Evolutionary conservation across 1,284 basidiomycete species (phyloP).

Genomic region (Kwoniella shivajii): DNA sequence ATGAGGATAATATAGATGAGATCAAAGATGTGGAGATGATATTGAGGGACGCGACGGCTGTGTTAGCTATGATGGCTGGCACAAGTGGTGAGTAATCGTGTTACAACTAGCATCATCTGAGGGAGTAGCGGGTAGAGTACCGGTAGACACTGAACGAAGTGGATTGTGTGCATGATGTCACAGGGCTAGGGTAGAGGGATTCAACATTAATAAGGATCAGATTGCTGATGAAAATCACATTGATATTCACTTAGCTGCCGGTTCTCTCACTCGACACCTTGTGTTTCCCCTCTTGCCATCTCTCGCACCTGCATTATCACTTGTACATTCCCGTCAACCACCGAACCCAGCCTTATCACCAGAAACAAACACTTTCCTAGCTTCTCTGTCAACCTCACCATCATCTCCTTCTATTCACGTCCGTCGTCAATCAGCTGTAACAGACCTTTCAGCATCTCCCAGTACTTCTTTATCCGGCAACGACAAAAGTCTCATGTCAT

Average conservation of each 20-base stretch:
- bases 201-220: no score
- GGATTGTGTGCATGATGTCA: no score
- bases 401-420: slow-evolving; percentile 27
- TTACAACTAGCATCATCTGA: no score
- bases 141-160: no score
- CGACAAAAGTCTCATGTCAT: background rate
- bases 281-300: slow-evolving; percentile 44
- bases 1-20: slow-evolving; percentile 20
- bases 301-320: slow-evolving; percentile 34
- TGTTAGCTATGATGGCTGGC: slow-evolving; percentile 67
- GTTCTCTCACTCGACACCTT: slow-evolving; percentile 48
- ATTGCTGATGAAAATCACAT: no score
- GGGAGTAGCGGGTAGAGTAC: no score
- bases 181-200: no score
- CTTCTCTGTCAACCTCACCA: slow-evolving; percentile 39
- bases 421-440: background rate
- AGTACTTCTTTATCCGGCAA: slow-evolving; percentile 3
- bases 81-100: slow-evolving; percentile 58
- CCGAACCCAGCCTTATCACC: slow-evolving; percentile 40
- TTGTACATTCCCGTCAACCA: slow-evolving; percentile 16
- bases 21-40: slow-evolving; percentile 50
- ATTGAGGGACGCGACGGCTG: slow-evolving; percentile 65
- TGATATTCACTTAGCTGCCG: slow-evolving; percentile 45
- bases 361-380: slow-evolving; percentile 40
- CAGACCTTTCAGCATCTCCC: background rate